Base-by-base conservation (phyloP, 768 basidiomycete species). In the Sutorius australiensis region DNA sequence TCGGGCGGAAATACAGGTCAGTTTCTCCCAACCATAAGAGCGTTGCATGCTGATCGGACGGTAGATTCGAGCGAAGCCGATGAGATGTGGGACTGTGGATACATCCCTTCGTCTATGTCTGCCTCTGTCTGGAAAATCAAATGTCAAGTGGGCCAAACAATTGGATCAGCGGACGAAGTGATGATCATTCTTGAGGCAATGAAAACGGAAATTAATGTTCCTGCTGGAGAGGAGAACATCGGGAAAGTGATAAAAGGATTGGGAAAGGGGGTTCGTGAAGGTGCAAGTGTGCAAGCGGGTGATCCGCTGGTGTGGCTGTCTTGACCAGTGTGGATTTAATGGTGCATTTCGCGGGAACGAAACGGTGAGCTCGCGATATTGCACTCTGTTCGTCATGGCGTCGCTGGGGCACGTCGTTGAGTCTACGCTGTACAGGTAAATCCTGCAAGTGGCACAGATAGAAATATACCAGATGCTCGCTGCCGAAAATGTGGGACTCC, bases 191-290 rank as follows among this genome's bases (percentile, higher is more conserved):
- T 86, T 12, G 81, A 84, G 64, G 81, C 84, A 1, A 86, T 85
- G 84, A 86, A 87, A 67, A 82, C 79, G 0, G 81, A 83, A 59
- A 77, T 85, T 40, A 70, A 74, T 13, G 61, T 86, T 14, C 64
- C 64, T 46, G 77, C 79, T 0, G 75, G 78, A 0, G 72, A 76
- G 16, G 69, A 67, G 9, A 74, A 75, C 46, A 61, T 81, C 1
- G 81, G 81, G 2, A 78, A 68, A 24, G 70, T 46, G 14, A 72
- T 84, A 0, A 61, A 54, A 31, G 68, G 68, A 0, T 61, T 80
- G 5, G 77, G 75, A 1, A 66, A 63, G 14, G 77, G 74, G 0
- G 59, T 80, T 8, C 60, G 59, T 33, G 77, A 76, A 48, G 80
- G 82, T 1, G 72, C 62, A 2, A 59, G 67, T 0, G 79, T 85